Base-by-base conservation (phyloP, 306 rosid species). In the Herpetospermum pedunculosum region DNA sequence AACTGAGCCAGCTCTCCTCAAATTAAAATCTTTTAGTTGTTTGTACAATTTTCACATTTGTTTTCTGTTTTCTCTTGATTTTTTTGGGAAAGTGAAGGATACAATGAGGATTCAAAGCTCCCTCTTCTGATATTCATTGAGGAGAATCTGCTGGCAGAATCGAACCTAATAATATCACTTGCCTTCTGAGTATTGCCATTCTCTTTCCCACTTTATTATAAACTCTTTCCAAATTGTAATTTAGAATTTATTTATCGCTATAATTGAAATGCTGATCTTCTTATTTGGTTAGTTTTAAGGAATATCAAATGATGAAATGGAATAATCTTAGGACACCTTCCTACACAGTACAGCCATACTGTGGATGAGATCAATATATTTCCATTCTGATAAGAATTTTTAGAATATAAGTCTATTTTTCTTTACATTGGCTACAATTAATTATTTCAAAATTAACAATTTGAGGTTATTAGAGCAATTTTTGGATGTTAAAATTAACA, bases 291-390 rank as follows among this genome's bases (percentile, higher is more conserved):
- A n/a, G n/a, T n/a, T n/a, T n/a, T n/a, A n/a, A n/a, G n/a, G n/a
- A n/a, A n/a, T n/a, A n/a, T 76, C 78, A 63, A 46, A 52, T 48
- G 78, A 76, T 76, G 78, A 76, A 48, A 47, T 48, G 78, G 73
- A 76, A 76, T 6, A 76, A 76, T 76, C 78, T 76, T 76, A 76
- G 78, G 78, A 76, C 78, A 76, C 78, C 78, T 76, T 76, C 78
- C 73, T 76, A 76, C 78, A 76, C 78, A 48, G 78, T 35, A 57
- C 0, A 37, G 28, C 43, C 26, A 46, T 47, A 19, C 78, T 76
- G 78, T 76, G 78, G 73, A 76, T 76, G 78, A 76, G 78, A 76
- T 63, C 8, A 48, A 8, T 7, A 8, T 7, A 63, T 62, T 74
- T 76, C 78, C 78, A 29, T 76, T 76, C 78, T 76, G 78, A n/a